A percentile compares a stretch with the other conserved stretches of the same genome.
These are phyloP conservation scores for Gentiana macrophylla DNA, from an alignment of 257 asterid species.

Conservation along the genomic window DNA sequence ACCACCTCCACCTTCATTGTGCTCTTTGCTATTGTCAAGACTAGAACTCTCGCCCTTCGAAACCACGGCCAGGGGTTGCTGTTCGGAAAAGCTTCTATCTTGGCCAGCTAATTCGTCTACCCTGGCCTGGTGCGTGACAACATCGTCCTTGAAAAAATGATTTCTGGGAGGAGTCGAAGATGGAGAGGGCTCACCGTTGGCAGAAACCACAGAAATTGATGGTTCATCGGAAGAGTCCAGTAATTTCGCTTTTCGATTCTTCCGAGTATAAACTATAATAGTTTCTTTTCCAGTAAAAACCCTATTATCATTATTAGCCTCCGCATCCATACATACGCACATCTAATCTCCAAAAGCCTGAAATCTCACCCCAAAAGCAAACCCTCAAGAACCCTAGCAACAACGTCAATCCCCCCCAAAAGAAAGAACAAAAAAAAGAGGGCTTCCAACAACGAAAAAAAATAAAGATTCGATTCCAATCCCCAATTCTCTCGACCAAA, in stretches of 20 bases:
- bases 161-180: conserved; percentile 5
- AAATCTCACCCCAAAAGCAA: conserved; percentile 16
- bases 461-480: no score
- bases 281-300: conserved; percentile 10
- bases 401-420: background rate
- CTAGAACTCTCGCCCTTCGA: background rate
- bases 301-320: conserved; percentile 13
- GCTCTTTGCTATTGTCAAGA: background rate
- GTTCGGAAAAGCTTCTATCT: conserved; percentile 4
- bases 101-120: conserved; percentile 15
- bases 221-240: conserved; percentile 1
- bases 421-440: conserved; percentile 14
- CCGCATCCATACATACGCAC: conserved; percentile 42
- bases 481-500: conserved; percentile 4
- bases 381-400: conserved; percentile 28
- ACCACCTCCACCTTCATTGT: conserved; percentile 1
- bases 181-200: background rate
- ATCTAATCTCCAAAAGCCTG: conserved; percentile 18
- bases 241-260: conserved; percentile 3
- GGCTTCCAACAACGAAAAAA: conserved; percentile 22
- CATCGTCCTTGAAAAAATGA: background rate
- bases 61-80: background rate
- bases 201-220: conserved; percentile 2
- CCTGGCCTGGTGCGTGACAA: conserved; percentile 2
- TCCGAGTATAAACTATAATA: conserved; percentile 22